Percentiles rank a stretch among this genome's conserved stretches.
phyloP scores from a whole-genome alignment of 129 eudicot genomes.

The Flaveria robusta region DNA sequence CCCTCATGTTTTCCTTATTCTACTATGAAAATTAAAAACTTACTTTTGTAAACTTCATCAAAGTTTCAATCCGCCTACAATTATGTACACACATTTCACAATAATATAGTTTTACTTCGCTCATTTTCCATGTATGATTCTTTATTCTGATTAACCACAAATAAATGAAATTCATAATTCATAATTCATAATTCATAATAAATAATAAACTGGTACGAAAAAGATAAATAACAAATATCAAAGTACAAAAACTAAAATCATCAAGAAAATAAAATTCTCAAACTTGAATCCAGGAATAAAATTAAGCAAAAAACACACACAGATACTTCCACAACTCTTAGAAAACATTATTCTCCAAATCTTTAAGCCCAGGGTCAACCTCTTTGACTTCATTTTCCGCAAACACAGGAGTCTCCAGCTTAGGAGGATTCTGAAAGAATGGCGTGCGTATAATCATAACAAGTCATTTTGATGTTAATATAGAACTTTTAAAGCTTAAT shows the following conservation, averaged over 20 bases:
- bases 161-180: not conserved
- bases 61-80: too few relatives aligned
- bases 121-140: not conserved
- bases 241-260: slow-evolving; percentile 1
- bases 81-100: too few relatives aligned
- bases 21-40: too few relatives aligned
- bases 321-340: slow-evolving; percentile 34
- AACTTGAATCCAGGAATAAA: slow-evolving; percentile 19
- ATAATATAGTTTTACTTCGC: too few relatives aligned
- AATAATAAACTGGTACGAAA: not conserved
- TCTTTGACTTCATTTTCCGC: slow-evolving; percentile 43
- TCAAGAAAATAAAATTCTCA: slow-evolving; percentile 10
- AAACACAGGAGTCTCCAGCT: slow-evolving; percentile 70
- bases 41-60: too few relatives aligned
- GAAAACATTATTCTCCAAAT: slow-evolving; percentile 83
- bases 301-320: slow-evolving; percentile 16
- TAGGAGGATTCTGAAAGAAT: slow-evolving; percentile 71
- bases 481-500: too few relatives aligned
- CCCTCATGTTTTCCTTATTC: too few relatives aligned
- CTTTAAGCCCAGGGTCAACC: slow-evolving; percentile 70
- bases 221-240: not conserved
- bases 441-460: slow-evolving; percentile 3
- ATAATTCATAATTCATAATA: not conserved
- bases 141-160: not conserved
- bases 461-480: not conserved